Conservation (phyloP, 352 stramenopile genomes). For the Pythium myriotylum region DNA sequence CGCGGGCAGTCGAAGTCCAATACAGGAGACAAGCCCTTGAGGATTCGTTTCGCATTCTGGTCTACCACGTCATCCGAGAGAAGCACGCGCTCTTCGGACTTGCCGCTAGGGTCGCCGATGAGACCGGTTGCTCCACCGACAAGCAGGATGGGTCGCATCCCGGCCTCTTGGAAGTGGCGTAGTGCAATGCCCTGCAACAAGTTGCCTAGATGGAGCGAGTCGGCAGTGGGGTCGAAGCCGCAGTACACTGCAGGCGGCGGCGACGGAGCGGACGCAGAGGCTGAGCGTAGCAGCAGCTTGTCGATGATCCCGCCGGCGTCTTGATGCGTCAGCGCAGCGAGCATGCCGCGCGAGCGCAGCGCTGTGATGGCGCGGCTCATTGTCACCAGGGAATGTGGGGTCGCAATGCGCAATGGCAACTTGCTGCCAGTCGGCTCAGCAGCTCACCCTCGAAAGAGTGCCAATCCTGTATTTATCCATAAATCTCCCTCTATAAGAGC, state of each 20-base stretch:
- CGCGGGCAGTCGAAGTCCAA: constrained; percentile 91
- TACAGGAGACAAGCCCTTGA: constrained; percentile 92
- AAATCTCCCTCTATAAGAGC: constrained; percentile 55
- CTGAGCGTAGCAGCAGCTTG: constrained; percentile 33
- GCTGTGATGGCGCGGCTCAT: constrained; percentile 76
- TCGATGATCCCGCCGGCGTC: constrained; percentile 60
- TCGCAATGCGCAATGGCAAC: constrained; percentile 4
- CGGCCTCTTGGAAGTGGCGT: constrained; percentile 86
- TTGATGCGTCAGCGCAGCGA: constrained; percentile 73
- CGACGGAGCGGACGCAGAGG: constrained; percentile 14
- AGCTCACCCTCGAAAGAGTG: constrained; percentile 17
- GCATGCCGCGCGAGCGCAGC: constrained; percentile 69
- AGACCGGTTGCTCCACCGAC: constrained; percentile 88
- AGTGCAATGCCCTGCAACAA: constrained; percentile 86
- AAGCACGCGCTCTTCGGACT: constrained; percentile 96
- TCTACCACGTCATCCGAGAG: constrained; percentile 93
- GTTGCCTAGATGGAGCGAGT: constrained; percentile 91
- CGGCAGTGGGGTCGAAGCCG: constrained; percentile 92
- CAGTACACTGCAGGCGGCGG: constrained; percentile 74
- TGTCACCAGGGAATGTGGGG: background rate
- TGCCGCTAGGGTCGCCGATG: constrained; percentile 98
- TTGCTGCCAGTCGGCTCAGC: no score
- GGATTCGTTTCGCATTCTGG: constrained; percentile 90
- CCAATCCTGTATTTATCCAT: constrained; percentile 13
- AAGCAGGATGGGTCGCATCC: constrained; percentile 90